phyloP scores from a whole-genome alignment of 1,139 yeast genomes.

The Pichia sp. region DNA sequence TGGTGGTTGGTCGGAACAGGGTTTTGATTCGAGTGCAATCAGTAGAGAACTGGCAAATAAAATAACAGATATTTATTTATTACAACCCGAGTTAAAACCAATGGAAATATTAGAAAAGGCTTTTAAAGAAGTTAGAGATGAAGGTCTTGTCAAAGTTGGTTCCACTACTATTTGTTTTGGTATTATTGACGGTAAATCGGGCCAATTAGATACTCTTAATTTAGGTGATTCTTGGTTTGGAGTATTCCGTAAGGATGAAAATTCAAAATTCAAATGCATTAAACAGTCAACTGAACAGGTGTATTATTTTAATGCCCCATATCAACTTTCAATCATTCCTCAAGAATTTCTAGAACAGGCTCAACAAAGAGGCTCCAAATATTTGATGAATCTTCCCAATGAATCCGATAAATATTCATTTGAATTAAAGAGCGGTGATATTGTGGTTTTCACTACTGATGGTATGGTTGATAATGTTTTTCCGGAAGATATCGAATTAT shows the following conservation, averaged over 20 bases:
- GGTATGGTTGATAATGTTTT: constrained; percentile 87
- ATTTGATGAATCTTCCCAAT: constrained; percentile 47
- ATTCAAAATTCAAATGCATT: constrained; percentile 38
- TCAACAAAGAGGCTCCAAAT: constrained; percentile 46
- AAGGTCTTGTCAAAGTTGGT: constrained; percentile 71
- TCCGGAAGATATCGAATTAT: constrained; percentile 57
- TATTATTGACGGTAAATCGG: constrained; percentile 46
- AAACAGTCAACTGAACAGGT: constrained; percentile 72
- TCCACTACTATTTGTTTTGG: constrained; percentile 96
- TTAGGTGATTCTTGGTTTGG: constrained; percentile 96
- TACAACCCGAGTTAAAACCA: constrained; percentile 24
- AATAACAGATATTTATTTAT: constrained; percentile 25
- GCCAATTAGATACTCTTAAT: constrained; percentile 59
- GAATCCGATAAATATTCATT: constrained; percentile 37
- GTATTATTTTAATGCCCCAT: constrained; percentile 87
- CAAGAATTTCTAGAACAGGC: constrained; percentile 48
- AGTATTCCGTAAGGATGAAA: constrained; percentile 36
- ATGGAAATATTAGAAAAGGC: constrained; percentile 45
- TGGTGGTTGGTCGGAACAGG: constrained; percentile 94
- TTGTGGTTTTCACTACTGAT: constrained; percentile 83
- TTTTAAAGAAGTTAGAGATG: constrained; percentile 41
- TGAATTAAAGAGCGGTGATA: constrained; percentile 54
- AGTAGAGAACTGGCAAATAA: constrained; percentile 58
- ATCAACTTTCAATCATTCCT: constrained; percentile 83
- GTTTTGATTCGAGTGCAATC: constrained; percentile 80